phyloP scores from a whole-genome alignment of 331 rosid species.

The Cydonia oblonga region DNA sequence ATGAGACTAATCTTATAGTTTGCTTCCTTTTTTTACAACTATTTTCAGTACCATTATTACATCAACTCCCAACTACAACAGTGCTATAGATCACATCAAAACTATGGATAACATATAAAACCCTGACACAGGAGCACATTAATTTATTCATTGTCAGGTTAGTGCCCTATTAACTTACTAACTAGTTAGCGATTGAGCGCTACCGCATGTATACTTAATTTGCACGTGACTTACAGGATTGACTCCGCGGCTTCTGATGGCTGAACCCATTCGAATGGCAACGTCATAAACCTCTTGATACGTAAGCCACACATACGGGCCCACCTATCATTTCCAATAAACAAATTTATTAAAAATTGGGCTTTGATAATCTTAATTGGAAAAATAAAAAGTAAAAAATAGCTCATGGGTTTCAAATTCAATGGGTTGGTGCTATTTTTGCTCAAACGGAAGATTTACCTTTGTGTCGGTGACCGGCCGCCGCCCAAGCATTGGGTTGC shows the following conservation, averaged over 20 bases:
- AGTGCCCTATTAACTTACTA: not conserved
- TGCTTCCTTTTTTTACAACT: not conserved
- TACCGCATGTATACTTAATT: not conserved
- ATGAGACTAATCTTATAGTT: not conserved
- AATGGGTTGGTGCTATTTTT: not conserved
- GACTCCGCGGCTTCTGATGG: conserved; percentile 63
- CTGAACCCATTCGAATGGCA: conserved; percentile 54
- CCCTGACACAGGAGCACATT: not conserved
- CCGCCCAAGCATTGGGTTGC: conserved; percentile 56
- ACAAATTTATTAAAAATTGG: not conserved
- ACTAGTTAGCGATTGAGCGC: not conserved
- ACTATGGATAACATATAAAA: not conserved
- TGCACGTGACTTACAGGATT: conserved; percentile 46
- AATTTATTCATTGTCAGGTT: not conserved
- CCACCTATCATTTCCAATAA: conserved; percentile 42
- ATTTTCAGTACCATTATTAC: too few relatives aligned
- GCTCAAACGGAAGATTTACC: conserved; percentile 23
- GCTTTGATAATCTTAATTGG: not conserved
- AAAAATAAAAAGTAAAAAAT: not conserved
- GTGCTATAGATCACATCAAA: not conserved
- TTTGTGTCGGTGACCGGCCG: conserved; percentile 43
- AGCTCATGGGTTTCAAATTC: conserved; percentile 4
- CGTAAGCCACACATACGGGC: conserved; percentile 66
- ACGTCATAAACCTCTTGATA: conserved; percentile 65
- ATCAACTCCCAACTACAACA: not conserved